These are phyloP conservation scores for Flaveria robusta DNA, from an alignment of 129 eudicot genomes.

Conservation along the genomic window DNA sequence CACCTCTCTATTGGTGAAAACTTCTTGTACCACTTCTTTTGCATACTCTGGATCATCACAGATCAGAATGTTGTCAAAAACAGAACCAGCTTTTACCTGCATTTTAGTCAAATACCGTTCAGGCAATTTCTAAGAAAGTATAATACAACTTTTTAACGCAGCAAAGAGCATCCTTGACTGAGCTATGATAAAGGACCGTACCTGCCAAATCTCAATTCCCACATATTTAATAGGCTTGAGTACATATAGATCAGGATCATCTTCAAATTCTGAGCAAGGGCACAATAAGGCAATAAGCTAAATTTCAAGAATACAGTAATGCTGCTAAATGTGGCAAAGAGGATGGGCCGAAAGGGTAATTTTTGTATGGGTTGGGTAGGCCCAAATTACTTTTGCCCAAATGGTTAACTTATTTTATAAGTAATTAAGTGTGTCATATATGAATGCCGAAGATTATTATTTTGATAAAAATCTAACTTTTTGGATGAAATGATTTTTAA, in stretches of 20 bases:
- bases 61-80: constrained; percentile 80
- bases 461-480: not conserved
- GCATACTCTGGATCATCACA: constrained; percentile 95
- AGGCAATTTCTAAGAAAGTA: constrained; percentile 1
- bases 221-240: constrained; percentile 89
- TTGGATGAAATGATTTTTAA: not conserved
- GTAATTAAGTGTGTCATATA: not conserved
- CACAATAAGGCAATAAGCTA: constrained; percentile 12
- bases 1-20: constrained; percentile 80
- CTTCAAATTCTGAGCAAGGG: constrained; percentile 76
- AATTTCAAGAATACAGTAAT: not conserved
- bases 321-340: not conserved
- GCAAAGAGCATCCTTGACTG: constrained; percentile 1
- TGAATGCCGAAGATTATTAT: not conserved
- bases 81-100: constrained; percentile 97
- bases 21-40: constrained; percentile 70
- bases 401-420: not conserved
- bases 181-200: constrained; percentile 33
- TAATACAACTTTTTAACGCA: not conserved
- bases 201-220: constrained; percentile 99
- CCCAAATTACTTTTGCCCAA: not conserved
- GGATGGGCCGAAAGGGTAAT: not conserved
- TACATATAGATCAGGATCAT: constrained; percentile 97
- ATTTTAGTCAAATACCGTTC: not conserved
- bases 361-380: not conserved